Conservation (phyloP, 805 yeast genomes). For the Wickerhamomyces subpelliculosus region DNA sequence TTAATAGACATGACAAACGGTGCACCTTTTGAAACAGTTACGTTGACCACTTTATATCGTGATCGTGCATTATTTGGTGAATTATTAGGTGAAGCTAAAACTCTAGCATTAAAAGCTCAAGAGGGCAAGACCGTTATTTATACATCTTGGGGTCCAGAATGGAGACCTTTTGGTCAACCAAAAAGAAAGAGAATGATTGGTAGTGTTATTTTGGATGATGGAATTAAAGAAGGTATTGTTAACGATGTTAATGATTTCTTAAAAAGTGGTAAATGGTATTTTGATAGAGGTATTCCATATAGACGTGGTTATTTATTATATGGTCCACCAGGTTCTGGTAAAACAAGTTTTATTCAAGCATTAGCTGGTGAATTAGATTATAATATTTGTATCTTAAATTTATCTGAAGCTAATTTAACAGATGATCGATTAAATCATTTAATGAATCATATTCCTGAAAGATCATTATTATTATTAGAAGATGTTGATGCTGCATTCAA, state of each 20-base stretch:
- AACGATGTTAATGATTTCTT: constrained; percentile 77
- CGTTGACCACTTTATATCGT: constrained; percentile 79
- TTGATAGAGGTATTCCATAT: constrained; percentile 94
- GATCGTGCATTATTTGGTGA: constrained; percentile 68
- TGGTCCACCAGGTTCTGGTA: constrained; percentile 98
- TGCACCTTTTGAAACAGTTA: constrained; percentile 94
- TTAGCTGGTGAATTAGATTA: constrained; percentile 94
- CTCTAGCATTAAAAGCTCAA: constrained; percentile 68
- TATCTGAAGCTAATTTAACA: constrained; percentile 85
- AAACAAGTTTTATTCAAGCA: constrained; percentile 93
- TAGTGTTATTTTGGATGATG: constrained; percentile 78
- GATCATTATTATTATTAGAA: constrained; percentile 79
- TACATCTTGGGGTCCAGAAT: constrained; percentile 96
- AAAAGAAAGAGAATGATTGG: constrained; percentile 77
- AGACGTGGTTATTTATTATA: constrained; percentile 88
- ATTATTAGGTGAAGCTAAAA: constrained; percentile 76
- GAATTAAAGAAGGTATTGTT: constrained; percentile 59
- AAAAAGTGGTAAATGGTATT: constrained; percentile 81
- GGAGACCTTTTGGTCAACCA: constrained; percentile 98
- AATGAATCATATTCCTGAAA: constrained; percentile 92
- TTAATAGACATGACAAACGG: constrained; percentile 86
- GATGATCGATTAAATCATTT: constrained; percentile 92
- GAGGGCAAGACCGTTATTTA: constrained; percentile 93
- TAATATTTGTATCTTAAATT: constrained; percentile 86
- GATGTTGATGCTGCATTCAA: constrained; percentile 96